Base-by-base conservation (phyloP, 2,329 filamentous ascomycete species). In the Botrytis squamosa region DNA sequence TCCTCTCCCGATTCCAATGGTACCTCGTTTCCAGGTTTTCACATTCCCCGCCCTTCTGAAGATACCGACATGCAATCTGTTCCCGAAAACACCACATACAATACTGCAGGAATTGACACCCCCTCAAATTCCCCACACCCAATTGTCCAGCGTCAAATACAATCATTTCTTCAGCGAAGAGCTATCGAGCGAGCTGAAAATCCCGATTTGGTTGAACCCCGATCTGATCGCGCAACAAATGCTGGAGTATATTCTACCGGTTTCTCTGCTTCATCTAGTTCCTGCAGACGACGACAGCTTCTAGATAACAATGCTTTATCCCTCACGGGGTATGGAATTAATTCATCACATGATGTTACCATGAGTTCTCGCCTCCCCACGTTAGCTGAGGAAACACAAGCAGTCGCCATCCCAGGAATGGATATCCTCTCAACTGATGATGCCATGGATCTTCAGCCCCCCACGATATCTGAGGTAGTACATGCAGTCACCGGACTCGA, bases 271-370 rank as follows among this genome's bases (percentile, higher is more conserved):
- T 7, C 3, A 0, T 7, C 7, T 18, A 9, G 14, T 57, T 16
- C 52, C 9, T 9, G 6, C 5, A 3, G 8, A 57, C n/a, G 16
- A 57, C 52, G 14, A 57, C n/a, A 18, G 14, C 52, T 0, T 29
- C 52, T 2, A 29, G 3, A 9, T 8, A 8, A 33, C 3, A 18
- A 29, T 16, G 0, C n/a, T 55, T 5, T 25, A 7, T 0, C 0
- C 12, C 0, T 1, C 29, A 18, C 4, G 5, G n/a, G 3, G 2
- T 3, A 16, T 16, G n/a, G 12, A 55, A 0, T 18, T 0, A 6
- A 4, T 55, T 4, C 8, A 52, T 52, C 49, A n/a, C 22, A 22
- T n/a, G 22, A 12, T 52, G 22, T 10, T 49, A 10, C 46, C 22
- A 4, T 49, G 9, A 7, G 10, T 10, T 4, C 10, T 20, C 18